A percentile compares a stretch with the other conserved stretches of the same genome.
phyloP scores from a whole-genome alignment of 495 filamentous ascomycete species.

The Pseudomonodictys pantanalensis region DNA sequence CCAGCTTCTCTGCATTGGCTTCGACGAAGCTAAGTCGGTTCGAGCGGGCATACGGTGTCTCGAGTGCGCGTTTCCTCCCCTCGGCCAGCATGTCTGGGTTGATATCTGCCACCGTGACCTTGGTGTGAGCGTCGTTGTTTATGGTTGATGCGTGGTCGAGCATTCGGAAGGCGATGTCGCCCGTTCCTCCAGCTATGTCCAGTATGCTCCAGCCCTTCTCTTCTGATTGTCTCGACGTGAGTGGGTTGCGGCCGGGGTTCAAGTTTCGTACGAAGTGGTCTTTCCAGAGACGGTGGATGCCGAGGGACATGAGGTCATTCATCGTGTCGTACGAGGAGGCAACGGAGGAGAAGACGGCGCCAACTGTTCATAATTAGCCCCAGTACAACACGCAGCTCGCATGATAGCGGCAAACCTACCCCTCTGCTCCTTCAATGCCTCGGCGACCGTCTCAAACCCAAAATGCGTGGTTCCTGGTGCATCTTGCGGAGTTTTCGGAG shows the following conservation, averaged over 20 bases:
- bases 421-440: slow-evolving; percentile 73
- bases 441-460: slow-evolving; percentile 83
- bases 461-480: slow-evolving; percentile 76
- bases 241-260: slow-evolving; percentile 75
- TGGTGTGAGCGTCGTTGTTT: slow-evolving; percentile 72
- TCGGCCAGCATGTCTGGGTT: slow-evolving; percentile 92
- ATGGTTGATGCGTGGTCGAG: slow-evolving; percentile 82
- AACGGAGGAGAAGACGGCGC: slow-evolving; percentile 90
- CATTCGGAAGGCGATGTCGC: slow-evolving; percentile 96
- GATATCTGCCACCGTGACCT: slow-evolving; percentile 90
- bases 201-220: slow-evolving; percentile 72
- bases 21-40: slow-evolving; percentile 72
- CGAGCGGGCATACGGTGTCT: slow-evolving; percentile 55
- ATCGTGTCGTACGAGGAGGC: slow-evolving; percentile 89
- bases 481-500: slow-evolving; percentile 28
- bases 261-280: slow-evolving; percentile 92
- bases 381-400: neutral
- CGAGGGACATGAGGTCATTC: slow-evolving; percentile 99
- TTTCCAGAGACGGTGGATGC: slow-evolving; percentile 97
- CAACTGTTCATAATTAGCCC: slow-evolving; percentile 53
- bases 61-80: slow-evolving; percentile 69
- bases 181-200: slow-evolving; percentile 95
- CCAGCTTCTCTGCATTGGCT: slow-evolving; percentile 82
- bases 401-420: slow-evolving; percentile 46
- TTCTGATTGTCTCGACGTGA: slow-evolving; percentile 46